Base-by-base conservation (phyloP, 768 basidiomycete genomes). In the Auricularia cornea region DNA sequence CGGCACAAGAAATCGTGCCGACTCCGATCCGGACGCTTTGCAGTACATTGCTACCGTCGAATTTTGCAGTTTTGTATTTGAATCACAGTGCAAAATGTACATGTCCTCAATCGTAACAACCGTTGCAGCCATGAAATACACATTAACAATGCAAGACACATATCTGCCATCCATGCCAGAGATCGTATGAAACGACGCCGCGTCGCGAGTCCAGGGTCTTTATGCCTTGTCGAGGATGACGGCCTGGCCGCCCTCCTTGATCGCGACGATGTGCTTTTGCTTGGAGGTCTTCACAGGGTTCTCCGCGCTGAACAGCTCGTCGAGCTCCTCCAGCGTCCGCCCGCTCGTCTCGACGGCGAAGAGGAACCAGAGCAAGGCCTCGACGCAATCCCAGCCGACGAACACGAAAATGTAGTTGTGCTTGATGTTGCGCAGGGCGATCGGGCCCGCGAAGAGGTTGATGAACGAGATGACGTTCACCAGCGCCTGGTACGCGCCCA, bases 371-470 rank as follows among this genome's bases (percentile, higher is more conserved):
- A 72, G 41, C 6, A 64, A 40, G 44, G 68, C 48, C 62, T 71
- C 71, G 56, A 68, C 38, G 59, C 64, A 28, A 60, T 72, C 71
- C 71, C 71, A 72, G 10, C 68, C 69, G 44, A 70, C 71, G 61
- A 71, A 71, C 62, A 72, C 66, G 61, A 70, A 69, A 62, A 72
- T 65, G 63, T 71, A 74, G 62, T 72, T 75, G 72, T 76, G 74
- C 48, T 70, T 65, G 62, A 80, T 79, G 61, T 75, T 75, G 23
- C 70, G 59, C 14, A 80, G 71, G 1, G 77, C 79, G 66, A 80
- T 76, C 1, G 79, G 79, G 3, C 76, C 77, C 4, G 83, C 83
- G 61, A 82, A 85, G 12, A 78, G 78, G 67, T 83, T 84, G 69
- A 80, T 76, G 63, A 82, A 77, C 14, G 76, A 77, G 63, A 73